Evolutionary conservation across 176 grass and related monocot genomes (phyloP), one percentile per base, ranked within the genome.

Genomic region (Eragrostis nindensis): DNA sequence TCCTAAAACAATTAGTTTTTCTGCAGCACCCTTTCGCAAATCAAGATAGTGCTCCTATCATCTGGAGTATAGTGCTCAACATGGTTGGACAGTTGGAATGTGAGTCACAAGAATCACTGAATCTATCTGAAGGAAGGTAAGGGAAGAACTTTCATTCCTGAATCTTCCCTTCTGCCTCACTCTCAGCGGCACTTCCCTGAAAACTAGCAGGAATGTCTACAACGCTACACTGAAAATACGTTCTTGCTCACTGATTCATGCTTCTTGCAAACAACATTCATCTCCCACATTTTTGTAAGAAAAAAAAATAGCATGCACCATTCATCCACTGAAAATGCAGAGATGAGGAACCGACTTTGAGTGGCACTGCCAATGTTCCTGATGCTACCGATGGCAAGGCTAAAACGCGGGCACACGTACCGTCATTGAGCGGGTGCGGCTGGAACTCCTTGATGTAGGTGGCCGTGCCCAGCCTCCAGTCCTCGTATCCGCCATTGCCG

Each of bases 381-480:
- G 62, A n/a, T 46, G 1, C 42, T 71, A 15, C 26, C 12, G n/a
- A 68, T 11, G 5, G 8, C 29, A 15, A 44, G 1, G 30, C 18
- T 5, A 13, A 36, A 64, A 72, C 12, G 24, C 1, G 1, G 0
- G n/a, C 1, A 36, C 18, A 56, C 43, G 24, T 86, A 76, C 72
- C 86, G 60, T 88, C 89, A 19, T 80, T 84, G 43, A 89, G 70
- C n/a, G 84, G 84, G 56, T 74, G 89, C 26, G 73, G 36, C 68
- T 82, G 84, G 24, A 71, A 74, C 81, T 89, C 77, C 84, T 77
- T 85, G 84, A 81, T 24, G 84, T 91, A 91, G 42, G 92, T 94
- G 19, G 92, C 89, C 6, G 92, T 87, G 57, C 89, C 92, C 5
- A 86, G 71, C 61, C 89, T 87, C 92, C 92, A 94, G 21, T 91